Base-by-base conservation (phyloP, 169 alveolate genomes). In the Babesia ovata region DNA sequence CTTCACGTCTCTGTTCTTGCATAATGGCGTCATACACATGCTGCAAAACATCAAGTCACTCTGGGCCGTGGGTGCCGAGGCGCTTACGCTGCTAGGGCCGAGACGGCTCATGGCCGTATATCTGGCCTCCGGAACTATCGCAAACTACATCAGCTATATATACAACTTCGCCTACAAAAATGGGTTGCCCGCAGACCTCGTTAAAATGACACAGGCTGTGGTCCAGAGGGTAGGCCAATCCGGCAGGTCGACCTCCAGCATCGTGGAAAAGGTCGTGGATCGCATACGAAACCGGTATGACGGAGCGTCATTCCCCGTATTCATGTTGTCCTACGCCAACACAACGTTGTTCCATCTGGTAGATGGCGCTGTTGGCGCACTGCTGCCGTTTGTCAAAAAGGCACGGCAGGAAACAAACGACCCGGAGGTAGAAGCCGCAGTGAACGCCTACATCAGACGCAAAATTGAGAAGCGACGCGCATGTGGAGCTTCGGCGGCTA, bases 401-500 rank as follows among this genome's bases (percentile, higher is more conserved):
- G 16, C 46, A 26, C 16, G 45, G 48, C 17, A 28, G 26, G 26
- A 39, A 4, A 29, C 63, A 2, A 48, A 36, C 48, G 29, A 39
- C 45, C 65, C 57, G 2, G 76, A 67, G 12, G 57, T 67, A 4
- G 60, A 67, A 6, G 2, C 36, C 29, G 53, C 76, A 1, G n/a
- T 67, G 21, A 39, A 67, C 17, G 26, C 26, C n/a, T 67, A 67
- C 39, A 29, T 67, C 21, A 67, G 33, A 44, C 49, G 76, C 6
- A 67, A 67, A 36, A 13, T 19, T 11, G 42, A 9, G 42, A 49
- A 48, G 19, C 58, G 45, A 50, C 28, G 70, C 19, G 39, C 70
- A 12, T 81, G 88, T 22, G 88, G 88, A 48, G 85, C 90, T 4
- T 74, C 86, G 2, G n/a, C 83, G 53, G 74, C 85, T 36, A 83